Percentiles rank a stretch among this genome's conserved stretches.
These are phyloP conservation scores for Cetraspora pellucida DNA, from an alignment of 192 early-diverging fungal species.

Conservation along the genomic window DNA sequence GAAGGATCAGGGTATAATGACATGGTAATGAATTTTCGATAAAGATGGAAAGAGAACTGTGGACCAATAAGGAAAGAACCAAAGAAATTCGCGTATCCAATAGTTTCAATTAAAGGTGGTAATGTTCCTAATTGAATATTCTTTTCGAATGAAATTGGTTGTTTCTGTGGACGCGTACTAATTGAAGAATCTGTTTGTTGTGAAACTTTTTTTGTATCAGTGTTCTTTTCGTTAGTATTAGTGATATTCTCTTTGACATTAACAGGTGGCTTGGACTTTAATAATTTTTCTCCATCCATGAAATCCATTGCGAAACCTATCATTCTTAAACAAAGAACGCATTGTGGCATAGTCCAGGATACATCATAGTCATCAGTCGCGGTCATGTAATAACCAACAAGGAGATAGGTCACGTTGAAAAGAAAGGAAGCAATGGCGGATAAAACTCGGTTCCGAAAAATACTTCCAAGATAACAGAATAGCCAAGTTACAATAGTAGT, in stretches of 20 bases:
- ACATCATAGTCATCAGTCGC: constrained; percentile 60
- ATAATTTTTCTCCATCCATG: constrained; percentile 51
- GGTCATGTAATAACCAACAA: constrained; percentile 49
- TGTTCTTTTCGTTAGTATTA: neutral
- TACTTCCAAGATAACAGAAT: constrained; percentile 39
- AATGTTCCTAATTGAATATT: constrained; percentile 49
- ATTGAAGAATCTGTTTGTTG: neutral
- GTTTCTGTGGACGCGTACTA: neutral
- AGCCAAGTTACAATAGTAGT: constrained; percentile 50
- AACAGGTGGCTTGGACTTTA: constrained; percentile 5
- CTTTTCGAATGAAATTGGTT: constrained; percentile 51
- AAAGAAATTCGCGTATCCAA: constrained; percentile 60
- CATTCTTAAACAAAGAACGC: constrained; percentile 61
- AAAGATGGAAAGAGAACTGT: constrained; percentile 64
- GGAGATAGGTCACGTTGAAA: constrained; percentile 57
- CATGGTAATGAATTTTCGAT: constrained; percentile 49
- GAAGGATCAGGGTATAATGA: constrained; percentile 47
- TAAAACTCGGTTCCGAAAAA: constrained; percentile 39
- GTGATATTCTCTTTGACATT: constrained; percentile 20
- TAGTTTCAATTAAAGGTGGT: constrained; percentile 48
- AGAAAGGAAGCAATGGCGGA: constrained; percentile 45
- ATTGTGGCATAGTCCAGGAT: constrained; percentile 66
- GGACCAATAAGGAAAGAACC: constrained; percentile 63
- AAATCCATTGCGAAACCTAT: constrained; percentile 67
- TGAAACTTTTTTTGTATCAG: constrained; percentile 5